Base-by-base conservation (phyloP, 495 filamentous ascomycete species). In the Astrocystis sublimbata region DNA sequence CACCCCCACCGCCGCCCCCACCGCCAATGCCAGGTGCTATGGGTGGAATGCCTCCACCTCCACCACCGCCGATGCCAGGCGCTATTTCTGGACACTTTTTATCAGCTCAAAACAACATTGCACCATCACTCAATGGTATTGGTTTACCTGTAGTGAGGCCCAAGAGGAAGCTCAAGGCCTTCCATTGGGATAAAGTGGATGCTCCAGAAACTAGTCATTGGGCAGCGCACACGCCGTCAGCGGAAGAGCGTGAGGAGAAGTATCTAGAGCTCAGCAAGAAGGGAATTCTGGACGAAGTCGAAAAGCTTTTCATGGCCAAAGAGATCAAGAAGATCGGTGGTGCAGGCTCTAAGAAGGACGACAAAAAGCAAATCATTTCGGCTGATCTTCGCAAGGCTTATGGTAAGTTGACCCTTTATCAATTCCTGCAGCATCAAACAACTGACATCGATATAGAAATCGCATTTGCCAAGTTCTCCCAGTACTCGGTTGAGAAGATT, bases 121-220 rank as follows among this genome's bases (percentile, higher is more conserved):
- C 64, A 1, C 54, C 75, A 0, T 46, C 68, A 19, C 59, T 74
- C 9, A 69, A 73, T 15, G 77, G 76, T 12, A 77, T 86, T 46
- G 78, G 83, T 42, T 79, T 91, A 69, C 85, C 92, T 30, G 89
- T 90, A 65, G 90, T 90, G 26, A 82, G 93, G 65, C 93, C 96
- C 33, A 98, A 97, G 83, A 97, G 96, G 87, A 98, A 98, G 77
- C 90, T 98, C 69, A 98, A 98, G 85, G 93, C 94, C 36, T 84
- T 98, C 63, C 94, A 98, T 79, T 98, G 94, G 94, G 94, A 98
- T 71, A 98, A 98, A 77, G 90, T 98, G 38, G 94, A 98, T 74
- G 83, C 92, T 53, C 90, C 92, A 15, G 88, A 96, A 71, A 91
- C 93, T 38, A 98, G 94, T 35, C 91, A 98, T 62, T 98, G 96